A percentile compares a stretch with the other conserved stretches of the same genome.
phyloP scores from a whole-genome alignment of 371 early-diverging fungal species.

The Rhizopus arrhizus region DNA sequence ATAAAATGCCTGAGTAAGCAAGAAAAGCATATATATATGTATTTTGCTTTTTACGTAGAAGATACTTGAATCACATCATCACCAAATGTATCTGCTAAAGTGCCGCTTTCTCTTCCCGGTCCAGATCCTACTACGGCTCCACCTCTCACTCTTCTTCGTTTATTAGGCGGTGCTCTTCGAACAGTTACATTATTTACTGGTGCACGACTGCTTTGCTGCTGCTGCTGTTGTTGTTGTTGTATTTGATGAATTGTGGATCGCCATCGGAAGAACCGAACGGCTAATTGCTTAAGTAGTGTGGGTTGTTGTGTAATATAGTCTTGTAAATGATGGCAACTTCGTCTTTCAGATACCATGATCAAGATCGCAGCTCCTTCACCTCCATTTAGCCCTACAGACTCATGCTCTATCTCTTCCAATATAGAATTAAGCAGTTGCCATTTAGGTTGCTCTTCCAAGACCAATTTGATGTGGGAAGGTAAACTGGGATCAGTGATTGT shows the following conservation, averaged over 20 bases:
- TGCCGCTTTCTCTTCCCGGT: constrained; percentile 18
- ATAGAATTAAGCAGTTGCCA: constrained; percentile 77
- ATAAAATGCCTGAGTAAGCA: neutral
- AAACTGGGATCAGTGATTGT: constrained; percentile 18
- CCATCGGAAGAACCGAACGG: constrained; percentile 70
- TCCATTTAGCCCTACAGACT: constrained; percentile 19
- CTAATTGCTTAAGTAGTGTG: constrained; percentile 50
- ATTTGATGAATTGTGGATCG: constrained; percentile 54
- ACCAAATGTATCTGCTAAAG: constrained; percentile 32
- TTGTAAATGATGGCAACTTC: constrained; percentile 70
- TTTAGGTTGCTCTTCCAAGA: constrained; percentile 91
- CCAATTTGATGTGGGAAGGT: constrained; percentile 67
- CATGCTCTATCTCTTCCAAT: constrained; percentile 76
- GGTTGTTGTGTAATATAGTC: constrained; percentile 48
- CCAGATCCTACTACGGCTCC: constrained; percentile 53
- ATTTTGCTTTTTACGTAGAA: neutral
- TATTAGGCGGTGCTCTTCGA: constrained; percentile 62
- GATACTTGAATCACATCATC: constrained; percentile 24
- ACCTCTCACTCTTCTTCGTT: constrained; percentile 81
- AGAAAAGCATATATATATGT: neutral
- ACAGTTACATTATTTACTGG: constrained; percentile 1
- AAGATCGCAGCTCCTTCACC: constrained; percentile 50
- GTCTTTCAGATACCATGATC: constrained; percentile 72
- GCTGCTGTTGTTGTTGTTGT: constrained; percentile 20
- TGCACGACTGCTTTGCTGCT: no score